phyloP scores from a whole-genome alignment of 2,329 filamentous ascomycete genomes.

The Paraphoma chrysanthemicola region DNA sequence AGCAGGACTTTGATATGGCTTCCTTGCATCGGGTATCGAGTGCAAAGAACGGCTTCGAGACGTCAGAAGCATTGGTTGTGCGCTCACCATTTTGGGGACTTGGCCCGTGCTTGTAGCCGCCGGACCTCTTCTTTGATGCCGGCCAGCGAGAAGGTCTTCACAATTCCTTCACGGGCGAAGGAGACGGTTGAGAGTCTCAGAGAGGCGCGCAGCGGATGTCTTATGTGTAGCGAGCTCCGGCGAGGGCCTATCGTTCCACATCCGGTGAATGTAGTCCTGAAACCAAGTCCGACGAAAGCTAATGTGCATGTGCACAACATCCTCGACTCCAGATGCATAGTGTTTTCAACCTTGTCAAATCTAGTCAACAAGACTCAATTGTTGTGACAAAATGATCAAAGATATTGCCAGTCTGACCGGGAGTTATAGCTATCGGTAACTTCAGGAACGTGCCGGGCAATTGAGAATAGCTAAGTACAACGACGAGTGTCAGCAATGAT shows the following conservation, averaged over 20 bases:
- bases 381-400: no score
- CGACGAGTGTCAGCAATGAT: no score
- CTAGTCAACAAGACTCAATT: no score
- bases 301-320: background rate
- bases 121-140: constrained; percentile 6
- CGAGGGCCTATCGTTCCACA: constrained; percentile 2
- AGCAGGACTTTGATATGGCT: constrained; percentile 6
- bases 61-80: constrained; percentile 21
- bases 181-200: background rate
- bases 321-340: background rate
- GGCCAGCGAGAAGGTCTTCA: constrained; percentile 14
- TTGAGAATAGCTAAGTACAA: no score
- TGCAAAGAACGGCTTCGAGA: constrained; percentile 12
- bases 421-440: no score
- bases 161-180: background rate
- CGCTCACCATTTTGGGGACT: constrained; percentile 4
- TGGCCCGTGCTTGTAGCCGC: constrained; percentile 21
- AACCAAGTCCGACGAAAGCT: background rate
- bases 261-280: background rate
- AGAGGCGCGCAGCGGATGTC: background rate
- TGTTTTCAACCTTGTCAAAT: background rate
- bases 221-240: background rate
- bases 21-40: constrained; percentile 10
- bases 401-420: no score
- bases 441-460: no score